Evolutionary conservation across 306 rosid genomes (phyloP).

Genomic region (Vigna angularis): DNA sequence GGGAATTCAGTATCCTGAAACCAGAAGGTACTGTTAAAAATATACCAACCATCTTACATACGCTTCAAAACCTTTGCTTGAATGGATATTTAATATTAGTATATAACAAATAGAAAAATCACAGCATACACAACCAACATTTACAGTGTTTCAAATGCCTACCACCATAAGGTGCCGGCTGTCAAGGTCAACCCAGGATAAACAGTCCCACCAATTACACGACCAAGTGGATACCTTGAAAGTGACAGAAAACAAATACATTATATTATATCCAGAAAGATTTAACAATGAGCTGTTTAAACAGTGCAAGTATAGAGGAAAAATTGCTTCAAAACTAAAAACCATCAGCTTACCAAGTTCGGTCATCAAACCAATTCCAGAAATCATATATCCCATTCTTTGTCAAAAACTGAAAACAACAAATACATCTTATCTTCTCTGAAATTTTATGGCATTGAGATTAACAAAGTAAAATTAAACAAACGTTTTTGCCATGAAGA

Average conservation of each 20-base stretch:
- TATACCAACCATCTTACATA: conserved; percentile 30
- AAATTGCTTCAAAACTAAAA: background rate
- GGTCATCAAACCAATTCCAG: conserved; percentile 99
- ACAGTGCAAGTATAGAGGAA: conserved; percentile 7
- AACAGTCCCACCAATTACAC: conserved; percentile 98
- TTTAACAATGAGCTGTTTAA: conserved; percentile 32
- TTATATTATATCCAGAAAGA: conserved; percentile 34
- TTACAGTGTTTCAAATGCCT: conserved; percentile 44
- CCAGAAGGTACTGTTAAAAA: conserved; percentile 40
- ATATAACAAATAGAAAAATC: conserved; percentile 31
- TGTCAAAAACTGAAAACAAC: conserved; percentile 83
- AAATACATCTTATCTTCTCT: conserved; percentile 47
- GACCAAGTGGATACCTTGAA: conserved; percentile 98
- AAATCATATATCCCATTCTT: conserved; percentile 97
- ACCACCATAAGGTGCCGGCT: conserved; percentile 95
- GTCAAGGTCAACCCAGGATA: conserved; percentile 97
- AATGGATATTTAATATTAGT: conserved; percentile 14
- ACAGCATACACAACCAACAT: conserved; percentile 35
- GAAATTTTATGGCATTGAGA: conserved; percentile 24
- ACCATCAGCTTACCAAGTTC: conserved; percentile 78
- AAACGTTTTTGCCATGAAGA: conserved; percentile 12
- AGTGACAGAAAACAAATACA: conserved; percentile 25
- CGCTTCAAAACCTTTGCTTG: conserved; percentile 31
- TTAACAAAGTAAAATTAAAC: conserved; percentile 25
- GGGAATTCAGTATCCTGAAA: conserved; percentile 78